phyloP scores from a whole-genome alignment of 2,329 filamentous ascomycete genomes.

The Diaporthe sp. region DNA sequence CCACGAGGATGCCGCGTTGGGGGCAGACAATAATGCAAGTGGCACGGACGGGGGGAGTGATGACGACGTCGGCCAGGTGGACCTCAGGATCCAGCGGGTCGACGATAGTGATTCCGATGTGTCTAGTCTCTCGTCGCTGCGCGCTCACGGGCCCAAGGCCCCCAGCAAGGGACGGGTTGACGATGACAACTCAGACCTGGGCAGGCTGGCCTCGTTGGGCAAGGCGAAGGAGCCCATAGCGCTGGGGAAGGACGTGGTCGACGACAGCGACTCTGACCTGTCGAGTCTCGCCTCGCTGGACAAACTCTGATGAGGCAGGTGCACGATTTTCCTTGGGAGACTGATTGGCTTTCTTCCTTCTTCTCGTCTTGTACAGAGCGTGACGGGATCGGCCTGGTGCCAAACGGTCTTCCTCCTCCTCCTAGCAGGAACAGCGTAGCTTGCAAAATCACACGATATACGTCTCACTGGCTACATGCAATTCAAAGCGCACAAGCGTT shows the following conservation, averaged over 20 bases:
- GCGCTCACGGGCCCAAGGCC: neutral
- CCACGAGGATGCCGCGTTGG: constrained; percentile 45
- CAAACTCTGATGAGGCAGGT: constrained; percentile 7
- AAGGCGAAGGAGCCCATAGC: neutral
- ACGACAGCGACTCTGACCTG: constrained; percentile 32
- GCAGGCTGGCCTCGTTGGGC: neutral
- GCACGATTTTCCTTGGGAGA: no score
- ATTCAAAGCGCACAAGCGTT: neutral
- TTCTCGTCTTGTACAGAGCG: neutral
- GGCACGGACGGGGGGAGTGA: constrained; percentile 43
- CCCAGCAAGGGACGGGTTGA: neutral
- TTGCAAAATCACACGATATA: neutral
- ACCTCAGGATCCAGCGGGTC: constrained; percentile 27
- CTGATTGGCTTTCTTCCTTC: neutral
- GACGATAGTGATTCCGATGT: constrained; percentile 37
- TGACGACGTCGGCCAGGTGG: constrained; percentile 8
- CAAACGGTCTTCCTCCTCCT: neutral
- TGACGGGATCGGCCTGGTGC: neutral
- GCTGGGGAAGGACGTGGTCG: neutral
- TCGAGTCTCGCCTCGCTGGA: constrained; percentile 27
- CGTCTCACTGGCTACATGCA: neutral
- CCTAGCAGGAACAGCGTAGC: neutral
- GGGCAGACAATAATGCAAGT: constrained; percentile 41
- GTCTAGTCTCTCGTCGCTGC: constrained; percentile 5
- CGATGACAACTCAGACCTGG: neutral